phyloP scores from a whole-genome alignment of 192 early-diverging fungal genomes.

The Coemansia sp. region DNA sequence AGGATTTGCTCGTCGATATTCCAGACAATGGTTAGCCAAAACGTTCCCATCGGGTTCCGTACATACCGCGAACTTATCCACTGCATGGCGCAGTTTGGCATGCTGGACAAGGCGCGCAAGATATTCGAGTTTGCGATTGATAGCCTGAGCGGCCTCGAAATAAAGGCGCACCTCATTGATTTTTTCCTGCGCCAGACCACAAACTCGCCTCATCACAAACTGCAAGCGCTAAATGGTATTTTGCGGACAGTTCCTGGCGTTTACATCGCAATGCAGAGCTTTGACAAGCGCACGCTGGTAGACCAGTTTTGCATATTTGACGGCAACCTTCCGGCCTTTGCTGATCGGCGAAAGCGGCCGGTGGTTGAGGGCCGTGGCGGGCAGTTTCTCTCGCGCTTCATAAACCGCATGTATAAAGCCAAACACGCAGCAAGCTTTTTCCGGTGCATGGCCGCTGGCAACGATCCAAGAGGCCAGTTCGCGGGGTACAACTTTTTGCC shows the following conservation, averaged over 20 bases:
- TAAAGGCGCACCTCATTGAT: conserved; percentile 23
- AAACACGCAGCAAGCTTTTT: conserved; percentile 28
- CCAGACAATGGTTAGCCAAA: conserved; percentile 26
- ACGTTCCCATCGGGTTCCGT: conserved; percentile 9
- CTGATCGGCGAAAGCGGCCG: conserved; percentile 4
- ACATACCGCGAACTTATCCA: conserved; percentile 44
- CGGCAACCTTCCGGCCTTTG: conserved; percentile 31
- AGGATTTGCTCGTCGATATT: conserved; percentile 35
- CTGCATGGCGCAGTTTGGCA: conserved; percentile 29
- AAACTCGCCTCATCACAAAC: conserved; percentile 22
- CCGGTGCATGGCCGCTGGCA: conserved; percentile 26
- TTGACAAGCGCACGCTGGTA: conserved; percentile 14
- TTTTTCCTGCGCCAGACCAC: conserved; percentile 24
- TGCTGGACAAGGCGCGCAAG: conserved; percentile 39
- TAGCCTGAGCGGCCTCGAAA: conserved; percentile 3
- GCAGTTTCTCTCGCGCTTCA: conserved; percentile 12
- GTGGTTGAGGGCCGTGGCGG: conserved; percentile 10
- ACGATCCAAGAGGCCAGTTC: conserved; percentile 28
- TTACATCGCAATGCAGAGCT: neutral
- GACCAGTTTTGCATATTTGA: conserved; percentile 41
- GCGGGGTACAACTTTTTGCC: conserved; percentile 38
- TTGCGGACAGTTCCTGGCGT: conserved; percentile 8
- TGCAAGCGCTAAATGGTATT: conserved; percentile 11
- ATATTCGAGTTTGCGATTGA: conserved; percentile 41
- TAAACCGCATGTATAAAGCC: conserved; percentile 17